These are phyloP conservation scores for Kwoniella pini DNA, from an alignment of 768 basidiomycete genomes.

Conservation along the genomic window DNA sequence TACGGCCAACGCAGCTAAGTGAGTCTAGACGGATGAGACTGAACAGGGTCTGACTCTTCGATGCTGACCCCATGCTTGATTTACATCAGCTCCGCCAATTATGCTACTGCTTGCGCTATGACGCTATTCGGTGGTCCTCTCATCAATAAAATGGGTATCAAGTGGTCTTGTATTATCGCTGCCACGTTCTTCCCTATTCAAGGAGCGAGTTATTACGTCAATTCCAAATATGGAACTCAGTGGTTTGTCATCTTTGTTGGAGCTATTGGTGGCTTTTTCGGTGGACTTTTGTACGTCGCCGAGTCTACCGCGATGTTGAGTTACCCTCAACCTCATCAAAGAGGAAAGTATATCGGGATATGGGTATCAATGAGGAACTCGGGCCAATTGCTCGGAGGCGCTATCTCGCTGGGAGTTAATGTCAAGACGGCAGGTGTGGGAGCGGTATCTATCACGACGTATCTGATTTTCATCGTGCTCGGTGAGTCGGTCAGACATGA, in stretches of 20 bases:
- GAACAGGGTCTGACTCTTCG: too few species aligned
- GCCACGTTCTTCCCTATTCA: conserved; percentile 17
- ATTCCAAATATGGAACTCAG: conserved; percentile 3
- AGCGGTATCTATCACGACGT: conserved; percentile 7
- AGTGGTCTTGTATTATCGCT: conserved; percentile 28
- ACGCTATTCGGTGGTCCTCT: conserved; percentile 38
- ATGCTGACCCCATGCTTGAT: too few species aligned
- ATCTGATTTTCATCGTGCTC: conserved; percentile 2
- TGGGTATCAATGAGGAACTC: conserved; percentile 17
- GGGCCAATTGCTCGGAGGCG: conserved; percentile 12
- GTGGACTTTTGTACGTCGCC: conserved; percentile 11
- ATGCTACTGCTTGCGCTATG: conserved; percentile 23
- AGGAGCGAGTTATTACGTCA: conserved; percentile 28
- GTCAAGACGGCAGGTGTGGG: neutral
- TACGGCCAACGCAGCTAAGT: conserved; percentile 23
- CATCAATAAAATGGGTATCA: conserved; percentile 36
- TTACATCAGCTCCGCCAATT: conserved; percentile 1
- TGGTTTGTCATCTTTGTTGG: conserved; percentile 12
- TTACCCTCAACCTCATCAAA: conserved; percentile 7
- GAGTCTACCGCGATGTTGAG: conserved; percentile 12
- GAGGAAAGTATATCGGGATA: conserved; percentile 7
- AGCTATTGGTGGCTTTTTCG: neutral
- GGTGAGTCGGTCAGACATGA: neutral
- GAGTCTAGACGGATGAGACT: too few species aligned
- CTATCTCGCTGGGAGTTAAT: conserved; percentile 8